Base-by-base conservation (phyloP, 2,329 filamentous ascomycete genomes). In the Fusarium nematophilum region DNA sequence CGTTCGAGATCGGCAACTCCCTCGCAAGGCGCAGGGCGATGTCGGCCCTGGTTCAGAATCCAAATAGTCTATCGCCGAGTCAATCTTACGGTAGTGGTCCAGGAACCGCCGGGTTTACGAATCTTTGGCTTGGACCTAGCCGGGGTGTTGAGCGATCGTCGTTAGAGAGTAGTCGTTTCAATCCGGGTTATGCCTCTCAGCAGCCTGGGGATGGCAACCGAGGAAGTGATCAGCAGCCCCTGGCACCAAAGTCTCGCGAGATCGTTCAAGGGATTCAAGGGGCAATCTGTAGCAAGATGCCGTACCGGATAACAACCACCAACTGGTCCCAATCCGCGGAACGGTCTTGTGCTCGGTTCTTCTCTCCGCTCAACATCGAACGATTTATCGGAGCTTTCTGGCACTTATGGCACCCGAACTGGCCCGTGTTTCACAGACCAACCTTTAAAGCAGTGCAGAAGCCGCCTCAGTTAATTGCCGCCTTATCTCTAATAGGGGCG, bases 341-440 rank as follows among this genome's bases (percentile, higher is more conserved):
- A 14, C 14, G 26, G 2, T 38, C 57, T 5, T 59, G 44, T 11
- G 14, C 38, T 6, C 23, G 17, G 2, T 63, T 59, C 38, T 63
- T 62, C 27, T 62, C 58, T 4, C 50, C 54, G 2, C 11, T 9
- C 3, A 63, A 62, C 10, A 25, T 62, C 6, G 58, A 59, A 2
- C 21, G 15, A 2, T 62, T 53, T 5, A n/a, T 62, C 2, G 13
- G 8, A 3, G 8, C 36, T 2, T 63, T 63, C 18, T 63, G 51
- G 25, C 30, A 49, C 3, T 44, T 56, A 4, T 62, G 60, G 60
- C 38, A 56, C 6, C 58, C 54, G 1, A 62, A 63, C 42, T 63
- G 60, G 58, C 60, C 58, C 0, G 37, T 63, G 11, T 47, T 63
- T 18, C 60, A 63, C 7, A 40, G 33, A 11, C 31, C 58, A 1